Percentiles rank a stretch among this genome's conserved stretches.
Conservation (phyloP, 1,139 yeast genomes). For the Geotrichum candidum region DNA sequence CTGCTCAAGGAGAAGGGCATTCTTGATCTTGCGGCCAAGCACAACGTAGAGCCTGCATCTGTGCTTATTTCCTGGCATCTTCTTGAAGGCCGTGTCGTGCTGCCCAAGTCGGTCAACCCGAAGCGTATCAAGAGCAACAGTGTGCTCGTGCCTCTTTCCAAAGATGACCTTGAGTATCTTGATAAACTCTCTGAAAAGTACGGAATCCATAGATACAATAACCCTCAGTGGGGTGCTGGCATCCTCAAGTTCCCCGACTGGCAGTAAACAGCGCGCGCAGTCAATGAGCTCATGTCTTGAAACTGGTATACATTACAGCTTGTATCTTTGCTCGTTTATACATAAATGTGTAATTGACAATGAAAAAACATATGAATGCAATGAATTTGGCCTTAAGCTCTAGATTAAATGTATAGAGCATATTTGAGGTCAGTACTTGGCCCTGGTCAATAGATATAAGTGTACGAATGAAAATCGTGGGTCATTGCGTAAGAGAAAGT, state of each 20-base stretch:
- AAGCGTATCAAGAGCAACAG: slow-evolving; percentile 56
- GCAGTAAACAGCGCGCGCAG: slow-evolving; percentile 14
- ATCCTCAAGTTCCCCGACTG: slow-evolving; percentile 32
- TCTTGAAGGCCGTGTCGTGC: slow-evolving; percentile 61
- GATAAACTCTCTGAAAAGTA: slow-evolving; percentile 26
- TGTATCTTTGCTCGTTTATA: too few relatives aligned
- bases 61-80: slow-evolving; percentile 68
- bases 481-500: too few relatives aligned
- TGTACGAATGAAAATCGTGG: too few relatives aligned
- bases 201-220: not conserved
- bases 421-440: too few relatives aligned
- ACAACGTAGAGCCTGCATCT: slow-evolving; percentile 48
- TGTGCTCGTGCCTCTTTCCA: slow-evolving; percentile 44
- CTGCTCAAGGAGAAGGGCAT: slow-evolving; percentile 36
- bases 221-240: slow-evolving; percentile 35
- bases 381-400: too few relatives aligned
- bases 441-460: too few relatives aligned
- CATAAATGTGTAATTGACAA: too few relatives aligned
- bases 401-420: too few relatives aligned
- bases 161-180: slow-evolving; percentile 50
- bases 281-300: not conserved
- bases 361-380: too few relatives aligned
- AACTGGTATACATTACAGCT: too few relatives aligned
- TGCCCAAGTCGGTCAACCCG: slow-evolving; percentile 68
- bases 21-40: not conserved